A percentile compares a stretch with the other conserved stretches of the same genome.
These are phyloP conservation scores for Ascochyta pisi DNA, from an alignment of 2,329 filamentous ascomycete species.

Conservation along the genomic window DNA sequence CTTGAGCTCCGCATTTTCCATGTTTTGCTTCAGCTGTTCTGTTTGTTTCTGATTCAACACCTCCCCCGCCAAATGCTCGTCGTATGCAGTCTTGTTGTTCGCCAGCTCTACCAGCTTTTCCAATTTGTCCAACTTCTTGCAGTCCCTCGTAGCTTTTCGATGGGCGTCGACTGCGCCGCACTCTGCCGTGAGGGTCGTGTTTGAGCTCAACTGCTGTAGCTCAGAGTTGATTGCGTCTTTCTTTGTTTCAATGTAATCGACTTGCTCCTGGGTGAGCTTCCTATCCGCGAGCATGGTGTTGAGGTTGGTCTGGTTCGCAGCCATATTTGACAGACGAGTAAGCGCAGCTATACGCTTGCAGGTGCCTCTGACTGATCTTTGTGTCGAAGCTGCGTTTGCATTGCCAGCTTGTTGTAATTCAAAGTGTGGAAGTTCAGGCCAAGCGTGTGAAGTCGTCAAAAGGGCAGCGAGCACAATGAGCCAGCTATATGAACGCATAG, in stretches of 20 bases:
- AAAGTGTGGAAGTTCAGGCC: constrained; percentile 9
- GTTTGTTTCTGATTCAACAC: constrained; percentile 32
- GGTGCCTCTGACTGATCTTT: constrained; percentile 1
- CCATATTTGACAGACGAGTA: constrained; percentile 31
- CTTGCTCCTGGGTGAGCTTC: constrained; percentile 30
- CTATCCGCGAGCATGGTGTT: constrained; percentile 27
- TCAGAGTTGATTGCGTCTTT: constrained; percentile 28
- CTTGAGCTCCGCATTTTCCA: constrained; percentile 34
- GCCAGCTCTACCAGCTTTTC: constrained; percentile 28
- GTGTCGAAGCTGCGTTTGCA: background rate
- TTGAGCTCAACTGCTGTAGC: constrained; percentile 30
- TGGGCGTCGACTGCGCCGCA: constrained; percentile 35
- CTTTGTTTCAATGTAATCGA: constrained; percentile 29
- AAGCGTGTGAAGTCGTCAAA: background rate
- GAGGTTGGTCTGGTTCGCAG: constrained; percentile 36
- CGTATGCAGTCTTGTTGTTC: constrained; percentile 29
- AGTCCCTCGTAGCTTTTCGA: constrained; percentile 25
- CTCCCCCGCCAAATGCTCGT: constrained; percentile 22
- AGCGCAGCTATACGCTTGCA: constrained; percentile 33
- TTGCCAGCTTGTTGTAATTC: constrained; percentile 8
- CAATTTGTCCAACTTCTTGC: constrained; percentile 30
- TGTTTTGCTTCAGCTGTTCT: constrained; percentile 30
- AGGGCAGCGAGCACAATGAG: background rate
- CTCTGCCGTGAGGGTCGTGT: constrained; percentile 32
- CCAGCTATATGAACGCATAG: constrained; percentile 6